phyloP scores from a whole-genome alignment of 2,329 filamentous ascomycete species.

The Monosporascus ibericus region DNA sequence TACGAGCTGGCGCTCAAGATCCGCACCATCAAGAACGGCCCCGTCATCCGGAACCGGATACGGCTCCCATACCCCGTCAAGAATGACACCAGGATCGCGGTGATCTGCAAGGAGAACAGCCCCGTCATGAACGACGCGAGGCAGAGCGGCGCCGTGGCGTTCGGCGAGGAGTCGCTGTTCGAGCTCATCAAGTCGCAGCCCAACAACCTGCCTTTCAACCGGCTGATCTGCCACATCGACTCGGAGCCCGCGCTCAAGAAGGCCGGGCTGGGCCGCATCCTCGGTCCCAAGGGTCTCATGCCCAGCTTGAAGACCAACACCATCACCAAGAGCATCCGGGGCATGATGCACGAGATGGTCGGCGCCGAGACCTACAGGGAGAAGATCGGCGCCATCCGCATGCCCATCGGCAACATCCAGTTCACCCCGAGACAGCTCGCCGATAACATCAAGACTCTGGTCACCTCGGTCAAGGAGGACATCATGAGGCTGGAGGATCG shows the following conservation, averaged over 20 bases:
- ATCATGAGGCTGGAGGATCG: slow-evolving; percentile 58
- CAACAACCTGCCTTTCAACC: slow-evolving; percentile 80
- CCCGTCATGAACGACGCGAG: slow-evolving; percentile 67
- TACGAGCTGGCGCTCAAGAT: slow-evolving; percentile 86
- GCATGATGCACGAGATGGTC: slow-evolving; percentile 73
- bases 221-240: slow-evolving; percentile 77
- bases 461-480: slow-evolving; percentile 73
- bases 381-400: slow-evolving; percentile 71
- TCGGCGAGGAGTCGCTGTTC: slow-evolving; percentile 83
- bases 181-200: slow-evolving; percentile 60
- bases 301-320: slow-evolving; percentile 83
- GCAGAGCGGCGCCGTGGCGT: slow-evolving; percentile 71
- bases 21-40: slow-evolving; percentile 76
- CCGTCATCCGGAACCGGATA: slow-evolving; percentile 80
- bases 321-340: slow-evolving; percentile 72
- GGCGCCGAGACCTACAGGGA: slow-evolving; percentile 86
- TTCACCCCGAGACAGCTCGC: slow-evolving; percentile 84
- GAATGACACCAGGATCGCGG: slow-evolving; percentile 81
- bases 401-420: slow-evolving; percentile 85
- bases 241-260: slow-evolving; percentile 75
- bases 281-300: slow-evolving; percentile 91
- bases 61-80: slow-evolving; percentile 85
- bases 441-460: slow-evolving; percentile 73
- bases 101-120: slow-evolving; percentile 81
- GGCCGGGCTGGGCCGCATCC: slow-evolving; percentile 69